Base-by-base conservation (phyloP, 352 stramenopile species). In the Pythium angustatum region DNA sequence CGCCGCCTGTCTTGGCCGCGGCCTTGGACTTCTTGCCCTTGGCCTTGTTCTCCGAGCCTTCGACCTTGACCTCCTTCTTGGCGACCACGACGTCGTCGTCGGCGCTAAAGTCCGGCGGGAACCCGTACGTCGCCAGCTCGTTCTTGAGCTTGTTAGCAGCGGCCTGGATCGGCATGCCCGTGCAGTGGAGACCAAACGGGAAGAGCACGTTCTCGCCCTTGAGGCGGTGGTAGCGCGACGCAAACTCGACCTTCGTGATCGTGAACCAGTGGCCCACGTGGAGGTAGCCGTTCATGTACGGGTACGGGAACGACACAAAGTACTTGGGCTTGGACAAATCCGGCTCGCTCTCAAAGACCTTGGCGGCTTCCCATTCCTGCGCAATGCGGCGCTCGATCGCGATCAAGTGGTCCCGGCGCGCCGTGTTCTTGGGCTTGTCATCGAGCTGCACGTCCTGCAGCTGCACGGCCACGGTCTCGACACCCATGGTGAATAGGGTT, bases 261-360 rank as follows among this genome's bases (percentile, higher is more conserved):
- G 91, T 98, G 85, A 99, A 99, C 40, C 93, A 74, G 71, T 97
- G 91, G 15, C 98, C 98, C 66, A 99, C 91, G 81, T 99, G 98
- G 73, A 99, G 78, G 68, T 98, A 97, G 30, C 97, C 98, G 75
- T 99, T 99, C 87, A 99, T 99, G 89, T 99, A 99, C 40, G 98
- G 98, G 81, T 98, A 99, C 36, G 98, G 98, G 80, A 99, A 99
- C 19, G 97, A 99, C 4, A 98, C 96, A 73, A 99, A 91, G 78
- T 99, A 99, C 77, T 99, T 99, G 31, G 85, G 77, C 71, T 96
- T 93, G 60, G 67, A 81, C 15, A 68, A 55, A 50, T 94, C 81
- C 31, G 86, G 83, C 57, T 86, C 77, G 62, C 79, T 94, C 86
- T 98, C 94, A 90, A 96, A 97, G 36, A 96, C 69, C 74, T 96